Percentiles rank a stretch among this genome's conserved stretches.
phyloP scores from a whole-genome alignment of 1,139 yeast genomes.

The Kurtzmaniella quercitrusa region DNA sequence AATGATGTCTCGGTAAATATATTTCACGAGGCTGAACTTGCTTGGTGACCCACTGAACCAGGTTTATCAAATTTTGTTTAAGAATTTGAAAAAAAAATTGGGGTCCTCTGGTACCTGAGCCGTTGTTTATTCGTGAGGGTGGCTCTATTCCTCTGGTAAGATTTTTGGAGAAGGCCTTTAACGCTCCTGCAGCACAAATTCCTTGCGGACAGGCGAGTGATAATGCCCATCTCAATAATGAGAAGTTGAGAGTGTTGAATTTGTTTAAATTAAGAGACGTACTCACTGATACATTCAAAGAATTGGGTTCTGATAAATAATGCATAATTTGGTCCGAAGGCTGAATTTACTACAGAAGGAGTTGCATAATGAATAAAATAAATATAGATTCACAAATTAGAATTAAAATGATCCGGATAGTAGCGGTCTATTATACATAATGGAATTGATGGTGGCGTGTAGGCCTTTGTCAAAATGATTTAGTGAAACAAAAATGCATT shows the following conservation, averaged over 20 bases:
- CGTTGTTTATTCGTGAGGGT: constrained; percentile 88
- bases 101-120: constrained; percentile 57
- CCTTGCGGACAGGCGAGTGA: constrained; percentile 97
- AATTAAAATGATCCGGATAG: background rate
- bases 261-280: constrained; percentile 70
- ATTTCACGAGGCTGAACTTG: constrained; percentile 89
- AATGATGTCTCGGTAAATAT: constrained; percentile 60
- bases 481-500: constrained; percentile 28
- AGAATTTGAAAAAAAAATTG: constrained; percentile 60
- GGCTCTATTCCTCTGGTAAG: constrained; percentile 93
- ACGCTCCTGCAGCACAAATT: constrained; percentile 89
- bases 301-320: constrained; percentile 19
- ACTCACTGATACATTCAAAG: constrained; percentile 50
- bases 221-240: constrained; percentile 89
- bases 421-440: background rate
- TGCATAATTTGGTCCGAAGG: background rate
- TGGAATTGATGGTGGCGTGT: background rate
- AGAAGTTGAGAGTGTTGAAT: constrained; percentile 74
- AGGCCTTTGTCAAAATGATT: background rate
- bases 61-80: constrained; percentile 62
- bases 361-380: background rate
- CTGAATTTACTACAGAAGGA: no score
- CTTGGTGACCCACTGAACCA: constrained; percentile 77
- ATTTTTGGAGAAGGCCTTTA: constrained; percentile 73
- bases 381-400: background rate